Conservation (phyloP, 176 grass and related monocot genomes). For the Raddia guianensis region DNA sequence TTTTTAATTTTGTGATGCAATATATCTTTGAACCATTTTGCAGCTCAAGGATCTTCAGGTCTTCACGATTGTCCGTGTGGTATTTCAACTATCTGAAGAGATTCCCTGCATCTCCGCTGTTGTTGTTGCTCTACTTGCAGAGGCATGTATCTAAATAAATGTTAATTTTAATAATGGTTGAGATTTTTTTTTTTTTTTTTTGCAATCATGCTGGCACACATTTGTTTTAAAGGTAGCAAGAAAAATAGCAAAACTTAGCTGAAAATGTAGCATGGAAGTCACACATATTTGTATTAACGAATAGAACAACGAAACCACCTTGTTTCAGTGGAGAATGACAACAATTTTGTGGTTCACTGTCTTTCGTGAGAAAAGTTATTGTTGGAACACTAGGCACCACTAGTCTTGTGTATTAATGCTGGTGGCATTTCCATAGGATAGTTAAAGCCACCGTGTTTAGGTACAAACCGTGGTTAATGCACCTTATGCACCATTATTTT, state of each 20-base stretch:
- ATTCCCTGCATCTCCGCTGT: slow-evolving; percentile 99
- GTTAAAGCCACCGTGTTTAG: background rate
- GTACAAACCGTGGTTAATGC: background rate
- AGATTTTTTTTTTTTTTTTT: slow-evolving; percentile 13
- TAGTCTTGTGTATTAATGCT: slow-evolving; percentile 25
- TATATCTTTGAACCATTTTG: slow-evolving; percentile 39
- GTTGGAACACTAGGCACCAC: background rate
- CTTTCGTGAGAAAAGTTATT: background rate
- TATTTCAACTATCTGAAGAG: slow-evolving; percentile 95
- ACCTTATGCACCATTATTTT: slow-evolving; percentile 12
- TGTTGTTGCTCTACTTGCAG: slow-evolving; percentile 87
- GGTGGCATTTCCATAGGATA: background rate
- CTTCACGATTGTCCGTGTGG: slow-evolving; percentile 85
- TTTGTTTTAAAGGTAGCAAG: slow-evolving; percentile 12
- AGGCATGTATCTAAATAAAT: slow-evolving; percentile 54
- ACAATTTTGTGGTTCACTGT: background rate
- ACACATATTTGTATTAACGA: background rate
- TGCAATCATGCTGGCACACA: background rate
- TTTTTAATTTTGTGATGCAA: slow-evolving; percentile 12
- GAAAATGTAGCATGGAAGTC: background rate
- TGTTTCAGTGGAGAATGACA: background rate
- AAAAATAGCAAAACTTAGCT: background rate
- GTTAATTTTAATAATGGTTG: slow-evolving; percentile 12
- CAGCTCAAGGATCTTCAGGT: slow-evolving; percentile 97
- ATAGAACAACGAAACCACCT: background rate